Base-by-base conservation (phyloP, 495 filamentous ascomycete species). In the Aspergillus sparsus region DNA sequence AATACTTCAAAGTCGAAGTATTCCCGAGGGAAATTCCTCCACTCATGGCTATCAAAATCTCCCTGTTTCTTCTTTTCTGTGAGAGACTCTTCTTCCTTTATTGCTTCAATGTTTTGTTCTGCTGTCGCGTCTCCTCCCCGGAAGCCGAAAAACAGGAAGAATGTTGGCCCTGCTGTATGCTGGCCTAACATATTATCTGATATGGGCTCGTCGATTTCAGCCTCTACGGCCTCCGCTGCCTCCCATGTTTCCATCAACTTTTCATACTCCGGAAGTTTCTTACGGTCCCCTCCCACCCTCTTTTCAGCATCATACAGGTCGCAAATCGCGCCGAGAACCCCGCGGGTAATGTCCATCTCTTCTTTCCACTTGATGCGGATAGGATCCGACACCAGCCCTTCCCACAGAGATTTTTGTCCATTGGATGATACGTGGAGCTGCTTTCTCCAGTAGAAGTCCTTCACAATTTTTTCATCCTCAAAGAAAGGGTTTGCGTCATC, bases 61-160 rank as follows among this genome's bases (percentile, higher is more conserved):
- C 21, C 21, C 3, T 27, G 21, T 27, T 27, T 27, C 21, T 27
- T 27, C 21, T 27, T 27, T 27, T 27, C 21, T 27, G 21, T 27
- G 21, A 27, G 21, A 27, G 21, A 27, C 21, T 27, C 68, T 54
- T 89, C 83, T 64, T 83, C 73, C 73, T 83, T 77, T 4, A 62
- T 74, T 5, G 85, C 88, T 41, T 76, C 66, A 63, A 74, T 76
- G 66, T 81, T 87, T 77, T 93, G 85, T 73, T 89, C 88, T 10
- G 85, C 89, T 16, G 82, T 82, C 62, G 93, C 74, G 46, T 80
- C 77, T 49, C 80, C 72, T 27, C 89, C 85, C 36, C 83, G 80
- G 78, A 83, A 97, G 42, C 86, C 89, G 69, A 98, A 97, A 84
- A 85, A 92, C 41, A 85, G 82, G 71, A 97, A 98, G 79, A 98